Base-by-base conservation (phyloP, 2,329 filamentous ascomycete species). In the Byssochlamys sp. region DNA sequence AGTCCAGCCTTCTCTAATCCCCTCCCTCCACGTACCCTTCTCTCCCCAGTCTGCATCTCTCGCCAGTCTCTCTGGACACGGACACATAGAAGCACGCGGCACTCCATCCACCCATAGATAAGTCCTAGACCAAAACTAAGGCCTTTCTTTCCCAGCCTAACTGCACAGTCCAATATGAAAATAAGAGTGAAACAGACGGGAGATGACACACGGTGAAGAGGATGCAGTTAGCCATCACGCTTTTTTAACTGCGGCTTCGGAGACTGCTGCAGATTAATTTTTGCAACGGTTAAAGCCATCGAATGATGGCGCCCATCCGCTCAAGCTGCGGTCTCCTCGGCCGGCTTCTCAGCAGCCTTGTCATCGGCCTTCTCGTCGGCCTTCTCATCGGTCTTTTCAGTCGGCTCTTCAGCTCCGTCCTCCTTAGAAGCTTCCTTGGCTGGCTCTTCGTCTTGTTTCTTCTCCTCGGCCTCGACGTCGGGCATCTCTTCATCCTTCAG, bases 381-480 rank as follows among this genome's bases (percentile, higher is more conserved):
- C 29, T 31, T 31, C 29, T 31, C 29, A 31, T 7, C 45, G 7
- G 45, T 12, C 9, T 49, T 25, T 7, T 50, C 55, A 29, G 57
- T 49, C 12, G 39, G n/a, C 50, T 52, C 26, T 3, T 52, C 51
- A 27, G 51, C 27, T 31, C 33, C 52, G 14, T 27, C 57, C 25
- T 62, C 58, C 56, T 66, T 63, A 25, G 65, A 51, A 53, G 68
- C 62, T 58, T 71, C 67, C 35, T 59, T 63, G 25, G 57, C 56
- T 39, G 56, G 27, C 39, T 63, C 59, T 24, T 60, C 50, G 11
- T 57, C 63, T 51, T 66, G 62, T 29, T 67, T 61, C 58, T 72
- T 72, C 49, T 71, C 70, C 39, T 77, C 73, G 53, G 70, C 65
- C 54, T 75, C 70, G 28, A 71, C 72, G 51, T 71, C 68, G n/a